phyloP scores from a whole-genome alignment of 2,329 filamentous ascomycete species.

The Samsoniella hepiali region DNA sequence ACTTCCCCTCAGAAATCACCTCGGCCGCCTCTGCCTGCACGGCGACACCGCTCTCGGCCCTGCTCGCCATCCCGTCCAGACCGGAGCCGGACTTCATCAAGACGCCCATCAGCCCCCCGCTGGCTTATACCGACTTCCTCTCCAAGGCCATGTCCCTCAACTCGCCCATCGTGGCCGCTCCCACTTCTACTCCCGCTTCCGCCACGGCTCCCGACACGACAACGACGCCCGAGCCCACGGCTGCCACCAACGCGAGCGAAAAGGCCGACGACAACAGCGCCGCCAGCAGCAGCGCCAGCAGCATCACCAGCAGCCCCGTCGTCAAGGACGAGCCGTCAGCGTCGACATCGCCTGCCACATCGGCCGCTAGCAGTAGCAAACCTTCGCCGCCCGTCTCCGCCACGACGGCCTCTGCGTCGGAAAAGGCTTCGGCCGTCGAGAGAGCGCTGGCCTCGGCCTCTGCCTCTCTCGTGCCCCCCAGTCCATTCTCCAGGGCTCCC shows the following conservation, averaged over 20 bases:
- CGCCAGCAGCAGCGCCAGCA: constrained; percentile 19
- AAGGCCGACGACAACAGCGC: constrained; percentile 54
- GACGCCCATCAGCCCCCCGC: constrained; percentile 87
- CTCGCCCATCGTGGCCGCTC: constrained; percentile 57
- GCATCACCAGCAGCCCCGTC: neutral
- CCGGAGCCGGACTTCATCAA: constrained; percentile 60
- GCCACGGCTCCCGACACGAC: constrained; percentile 40
- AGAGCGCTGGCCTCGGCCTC: constrained; percentile 9
- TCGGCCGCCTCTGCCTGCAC: constrained; percentile 52
- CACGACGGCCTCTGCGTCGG: constrained; percentile 22
- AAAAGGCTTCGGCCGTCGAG: constrained; percentile 7
- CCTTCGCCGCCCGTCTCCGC: constrained; percentile 36
- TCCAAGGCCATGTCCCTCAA: constrained; percentile 71
- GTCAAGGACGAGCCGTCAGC: constrained; percentile 34
- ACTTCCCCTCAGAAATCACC: constrained; percentile 58
- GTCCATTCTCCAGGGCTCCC: constrained; percentile 51
- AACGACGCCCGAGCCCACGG: constrained; percentile 45
- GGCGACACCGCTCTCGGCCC: constrained; percentile 62
- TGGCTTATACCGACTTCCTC: constrained; percentile 89
- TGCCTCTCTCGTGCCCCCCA: constrained; percentile 37
- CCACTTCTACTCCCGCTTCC: too few species aligned
- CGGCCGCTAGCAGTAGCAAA: constrained; percentile 32
- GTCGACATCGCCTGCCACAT: constrained; percentile 39
- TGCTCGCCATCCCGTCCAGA: constrained; percentile 35
- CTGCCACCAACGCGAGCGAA: constrained; percentile 56